Evolutionary conservation across 345 rosid species (phyloP).

Genomic region (Corchorus olitorius): DNA sequence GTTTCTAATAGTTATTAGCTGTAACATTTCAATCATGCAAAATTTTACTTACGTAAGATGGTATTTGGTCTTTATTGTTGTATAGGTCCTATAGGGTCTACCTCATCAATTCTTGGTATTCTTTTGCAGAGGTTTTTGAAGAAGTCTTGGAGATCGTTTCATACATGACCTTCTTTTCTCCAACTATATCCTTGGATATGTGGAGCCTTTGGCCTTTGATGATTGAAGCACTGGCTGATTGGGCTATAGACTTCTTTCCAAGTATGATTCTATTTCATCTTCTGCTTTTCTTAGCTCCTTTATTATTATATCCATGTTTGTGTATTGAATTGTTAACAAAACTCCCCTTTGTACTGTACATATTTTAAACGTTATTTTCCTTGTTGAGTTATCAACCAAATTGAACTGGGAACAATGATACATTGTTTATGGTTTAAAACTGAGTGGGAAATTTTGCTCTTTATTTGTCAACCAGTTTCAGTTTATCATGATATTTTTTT

Average conservation of each 20-base stretch:
- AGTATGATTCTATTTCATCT: constrained; percentile 42
- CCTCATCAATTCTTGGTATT: neutral
- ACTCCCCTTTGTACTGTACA: neutral
- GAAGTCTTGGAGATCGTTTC: constrained; percentile 98
- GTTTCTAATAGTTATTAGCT: neutral
- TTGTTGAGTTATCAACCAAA: constrained; percentile 1
- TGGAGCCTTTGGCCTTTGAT: constrained; percentile 99
- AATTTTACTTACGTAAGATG: constrained; percentile 9
- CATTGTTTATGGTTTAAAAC: neutral
- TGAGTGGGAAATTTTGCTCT: neutral
- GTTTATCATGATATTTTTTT: neutral
- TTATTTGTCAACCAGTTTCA: neutral
- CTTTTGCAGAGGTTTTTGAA: constrained; percentile 92
- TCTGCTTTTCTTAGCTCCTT: neutral
- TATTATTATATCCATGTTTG: neutral
- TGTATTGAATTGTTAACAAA: neutral
- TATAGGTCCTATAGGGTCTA: neutral
- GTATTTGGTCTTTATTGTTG: neutral
- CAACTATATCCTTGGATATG: constrained; percentile 87
- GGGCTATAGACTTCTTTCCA: constrained; percentile 98
- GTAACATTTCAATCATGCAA: neutral
- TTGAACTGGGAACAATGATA: neutral
- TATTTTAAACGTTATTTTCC: neutral
- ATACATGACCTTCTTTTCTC: constrained; percentile 97
- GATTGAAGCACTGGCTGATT: constrained; percentile 89